A percentile compares a stretch with the other conserved stretches of the same genome.
Conservation (phyloP, 2,329 filamentous ascomycete species). For the Fonsecaea nubica region DNA sequence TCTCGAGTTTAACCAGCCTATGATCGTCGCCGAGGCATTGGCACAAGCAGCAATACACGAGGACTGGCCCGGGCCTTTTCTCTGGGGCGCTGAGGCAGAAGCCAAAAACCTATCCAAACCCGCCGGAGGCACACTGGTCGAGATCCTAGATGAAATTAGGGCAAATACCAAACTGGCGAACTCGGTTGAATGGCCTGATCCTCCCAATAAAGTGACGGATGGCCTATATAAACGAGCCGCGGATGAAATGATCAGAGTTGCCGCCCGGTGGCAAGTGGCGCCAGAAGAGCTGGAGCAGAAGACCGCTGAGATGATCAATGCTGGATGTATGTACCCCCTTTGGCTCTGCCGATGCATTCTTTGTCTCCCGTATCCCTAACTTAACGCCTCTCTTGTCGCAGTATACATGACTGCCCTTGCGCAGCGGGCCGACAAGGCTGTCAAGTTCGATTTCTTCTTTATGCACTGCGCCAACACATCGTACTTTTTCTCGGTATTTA, state of each 20-base stretch:
- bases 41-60: slow-evolving; percentile 74
- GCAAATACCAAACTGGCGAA: not conserved
- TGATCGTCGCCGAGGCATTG: slow-evolving; percentile 75
- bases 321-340: too few species aligned
- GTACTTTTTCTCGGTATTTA: slow-evolving; percentile 72
- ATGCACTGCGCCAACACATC: slow-evolving; percentile 79
- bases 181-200: too few species aligned
- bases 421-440: slow-evolving; percentile 66
- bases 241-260: slow-evolving; percentile 38
- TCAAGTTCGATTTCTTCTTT: slow-evolving; percentile 81
- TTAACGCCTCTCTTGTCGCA: slow-evolving; percentile 44
- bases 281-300: slow-evolving; percentile 63
- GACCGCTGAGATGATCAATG: slow-evolving; percentile 72
- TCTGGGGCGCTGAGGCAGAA: slow-evolving; percentile 56
- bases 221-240: too few species aligned
- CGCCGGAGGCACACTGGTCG: slow-evolving; percentile 51
- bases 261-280: slow-evolving; percentile 63
- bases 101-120: slow-evolving; percentile 44
- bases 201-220: too few species aligned
- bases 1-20: slow-evolving; percentile 76
- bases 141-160: slow-evolving; percentile 63
- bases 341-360: too few species aligned
- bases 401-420: slow-evolving; percentile 66
- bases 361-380: too few species aligned
- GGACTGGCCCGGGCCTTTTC: slow-evolving; percentile 18